Evolutionary conservation across 2,329 filamentous ascomycete genomes (phyloP).

Genomic region (Xylariaceae sp.): DNA sequence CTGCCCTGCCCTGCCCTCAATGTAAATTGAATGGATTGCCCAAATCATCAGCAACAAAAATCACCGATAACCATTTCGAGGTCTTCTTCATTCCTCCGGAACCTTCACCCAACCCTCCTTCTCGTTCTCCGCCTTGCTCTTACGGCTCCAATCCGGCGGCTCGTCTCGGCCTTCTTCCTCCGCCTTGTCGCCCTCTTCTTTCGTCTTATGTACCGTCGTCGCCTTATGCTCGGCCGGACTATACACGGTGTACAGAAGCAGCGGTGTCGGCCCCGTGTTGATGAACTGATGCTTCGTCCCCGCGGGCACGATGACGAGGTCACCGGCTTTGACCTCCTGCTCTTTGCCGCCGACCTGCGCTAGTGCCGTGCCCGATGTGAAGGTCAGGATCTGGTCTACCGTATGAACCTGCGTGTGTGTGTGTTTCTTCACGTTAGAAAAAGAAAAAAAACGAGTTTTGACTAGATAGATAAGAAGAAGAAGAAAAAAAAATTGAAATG

Average conservation of each 20-base stretch:
- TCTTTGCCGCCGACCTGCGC: slow-evolving; percentile 55
- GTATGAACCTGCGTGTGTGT: slow-evolving; percentile 39
- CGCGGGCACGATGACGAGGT: slow-evolving; percentile 48
- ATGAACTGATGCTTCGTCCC: slow-evolving; percentile 62
- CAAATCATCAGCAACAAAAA: background rate
- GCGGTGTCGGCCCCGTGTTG: slow-evolving; percentile 52
- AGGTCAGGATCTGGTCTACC: slow-evolving; percentile 60
- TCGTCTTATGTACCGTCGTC: slow-evolving; percentile 55
- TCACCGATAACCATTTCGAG: background rate
- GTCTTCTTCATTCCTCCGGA: background rate
- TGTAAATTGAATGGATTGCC: background rate
- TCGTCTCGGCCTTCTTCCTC: slow-evolving; percentile 57
- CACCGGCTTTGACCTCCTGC: slow-evolving; percentile 39
- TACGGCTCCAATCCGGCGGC: slow-evolving; percentile 53
- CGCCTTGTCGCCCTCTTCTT: slow-evolving; percentile 56
- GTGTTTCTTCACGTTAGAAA: background rate
- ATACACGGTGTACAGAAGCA: slow-evolving; percentile 60
- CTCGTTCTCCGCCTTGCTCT: slow-evolving; percentile 54
- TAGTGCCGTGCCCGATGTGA: slow-evolving; percentile 53
- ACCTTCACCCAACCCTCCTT: slow-evolving; percentile 47
- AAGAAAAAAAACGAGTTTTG: too few species aligned
- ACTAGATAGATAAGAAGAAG: background rate
- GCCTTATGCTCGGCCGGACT: slow-evolving; percentile 57
- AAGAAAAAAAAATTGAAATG: too few species aligned
- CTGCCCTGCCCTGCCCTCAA: background rate